phyloP scores from a whole-genome alignment of 2,329 filamentous ascomycete genomes.

The Arthrobotrys entomopaga region DNA sequence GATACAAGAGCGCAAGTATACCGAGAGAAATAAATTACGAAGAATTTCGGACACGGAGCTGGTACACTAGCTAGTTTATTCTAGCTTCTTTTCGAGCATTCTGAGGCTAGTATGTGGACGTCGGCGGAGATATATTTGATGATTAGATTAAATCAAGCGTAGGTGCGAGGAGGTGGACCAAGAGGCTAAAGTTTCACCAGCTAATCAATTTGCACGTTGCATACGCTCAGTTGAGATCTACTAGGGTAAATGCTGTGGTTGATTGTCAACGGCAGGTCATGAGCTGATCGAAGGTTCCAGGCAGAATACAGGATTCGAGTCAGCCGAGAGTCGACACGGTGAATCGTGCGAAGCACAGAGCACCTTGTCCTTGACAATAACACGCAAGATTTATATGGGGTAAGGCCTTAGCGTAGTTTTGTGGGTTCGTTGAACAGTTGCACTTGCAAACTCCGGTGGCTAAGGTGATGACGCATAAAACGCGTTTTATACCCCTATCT shows the following conservation, averaged over 20 bases:
- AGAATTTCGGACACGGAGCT: no score
- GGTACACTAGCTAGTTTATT: no score
- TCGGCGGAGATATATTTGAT: slow-evolving; percentile 23
- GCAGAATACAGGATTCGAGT: slow-evolving; percentile 20
- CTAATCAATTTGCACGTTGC: neutral
- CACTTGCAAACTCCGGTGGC: slow-evolving; percentile 43
- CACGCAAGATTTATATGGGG: slow-evolving; percentile 39
- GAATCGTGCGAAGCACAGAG: slow-evolving; percentile 14
- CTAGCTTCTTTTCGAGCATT: neutral
- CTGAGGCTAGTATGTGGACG: slow-evolving; percentile 1
- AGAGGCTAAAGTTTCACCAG: neutral
- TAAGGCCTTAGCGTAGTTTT: slow-evolving; percentile 26
- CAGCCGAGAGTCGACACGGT: slow-evolving; percentile 9
- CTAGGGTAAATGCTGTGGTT: slow-evolving; percentile 5
- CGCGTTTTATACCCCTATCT: slow-evolving; percentile 21
- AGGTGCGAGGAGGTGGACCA: neutral
- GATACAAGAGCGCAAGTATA: no score
- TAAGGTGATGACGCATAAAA: slow-evolving; percentile 33
- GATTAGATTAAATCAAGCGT: neutral
- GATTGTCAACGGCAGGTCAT: slow-evolving; percentile 8
- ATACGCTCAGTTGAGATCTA: neutral
- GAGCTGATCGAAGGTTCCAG: slow-evolving; percentile 30
- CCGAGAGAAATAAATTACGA: no score
- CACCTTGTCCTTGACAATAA: slow-evolving; percentile 47
- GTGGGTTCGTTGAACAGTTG: slow-evolving; percentile 3